A percentile compares a stretch with the other conserved stretches of the same genome.
Conservation (phyloP, 2,329 filamentous ascomycete species). For the Penicillium sp. region DNA sequence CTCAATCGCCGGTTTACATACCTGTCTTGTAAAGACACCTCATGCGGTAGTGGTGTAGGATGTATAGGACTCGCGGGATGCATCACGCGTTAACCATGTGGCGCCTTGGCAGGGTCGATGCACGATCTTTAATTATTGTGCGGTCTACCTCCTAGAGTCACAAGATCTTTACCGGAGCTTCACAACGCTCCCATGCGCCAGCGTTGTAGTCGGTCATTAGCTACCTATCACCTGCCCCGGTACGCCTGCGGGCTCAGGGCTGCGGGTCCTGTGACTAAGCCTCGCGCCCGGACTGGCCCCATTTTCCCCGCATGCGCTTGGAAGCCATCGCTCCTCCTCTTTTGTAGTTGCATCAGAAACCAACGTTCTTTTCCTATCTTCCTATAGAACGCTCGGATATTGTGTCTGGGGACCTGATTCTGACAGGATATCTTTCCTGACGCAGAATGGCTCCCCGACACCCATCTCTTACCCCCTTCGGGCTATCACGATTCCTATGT, state of each 20-base stretch:
- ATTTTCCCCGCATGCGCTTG: conserved; percentile 11
- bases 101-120: not conserved
- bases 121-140: not conserved
- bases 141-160: not conserved
- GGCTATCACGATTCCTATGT: conserved; percentile 16
- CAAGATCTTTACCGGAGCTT: not conserved
- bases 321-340: conserved; percentile 1
- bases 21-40: not conserved
- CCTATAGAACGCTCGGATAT: conserved; percentile 14
- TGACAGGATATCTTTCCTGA: conserved; percentile 6
- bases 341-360: not conserved
- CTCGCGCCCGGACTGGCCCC: not conserved
- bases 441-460: conserved; percentile 19
- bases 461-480: conserved; percentile 5
- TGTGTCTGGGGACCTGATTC: conserved; percentile 8
- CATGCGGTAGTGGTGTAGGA: not conserved
- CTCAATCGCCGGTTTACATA: not conserved
- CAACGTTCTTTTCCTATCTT: too few relatives aligned
- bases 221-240: not conserved
- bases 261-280: conserved; percentile 9
- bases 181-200: not conserved
- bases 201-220: not conserved
- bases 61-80: not conserved
- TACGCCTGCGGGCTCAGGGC: not conserved
- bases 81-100: conserved; percentile 17